phyloP scores from a whole-genome alignment of 495 filamentous ascomycete genomes.

The Endocarpon pusillum region DNA sequence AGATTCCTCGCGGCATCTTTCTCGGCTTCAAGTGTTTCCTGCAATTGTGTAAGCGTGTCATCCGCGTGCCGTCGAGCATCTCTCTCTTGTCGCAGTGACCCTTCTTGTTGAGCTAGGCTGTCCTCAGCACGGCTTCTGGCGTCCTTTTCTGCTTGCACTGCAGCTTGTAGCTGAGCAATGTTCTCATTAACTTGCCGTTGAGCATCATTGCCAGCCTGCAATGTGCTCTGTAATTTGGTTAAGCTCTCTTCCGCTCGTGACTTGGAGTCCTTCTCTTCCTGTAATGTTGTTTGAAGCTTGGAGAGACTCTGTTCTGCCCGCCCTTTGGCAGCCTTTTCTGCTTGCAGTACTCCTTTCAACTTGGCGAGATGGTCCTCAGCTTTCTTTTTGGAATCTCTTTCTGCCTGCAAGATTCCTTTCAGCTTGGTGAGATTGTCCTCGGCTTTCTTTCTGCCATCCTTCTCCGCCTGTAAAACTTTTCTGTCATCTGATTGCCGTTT shows the following conservation, averaged over 20 bases:
- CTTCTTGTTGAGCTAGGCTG: too few species aligned
- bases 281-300: too few species aligned
- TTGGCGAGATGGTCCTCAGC: constrained; percentile 35
- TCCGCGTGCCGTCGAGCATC: constrained; percentile 18
- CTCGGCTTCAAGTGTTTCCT: constrained; percentile 19
- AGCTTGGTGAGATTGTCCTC: constrained; percentile 36
- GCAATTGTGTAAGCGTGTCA: constrained; percentile 19
- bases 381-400: constrained; percentile 38
- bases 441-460: constrained; percentile 34
- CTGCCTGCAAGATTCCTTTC: constrained; percentile 21
- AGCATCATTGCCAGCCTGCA: not conserved
- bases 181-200: too few species aligned
- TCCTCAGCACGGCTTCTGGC: too few species aligned
- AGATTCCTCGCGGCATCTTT: constrained; percentile 10
- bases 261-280: too few species aligned
- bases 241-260: too few species aligned
- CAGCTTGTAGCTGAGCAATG: not conserved
- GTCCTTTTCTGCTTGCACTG: constrained; percentile 3
- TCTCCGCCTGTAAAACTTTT: constrained; percentile 28
- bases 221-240: too few species aligned
- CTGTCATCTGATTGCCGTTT: constrained; percentile 16
- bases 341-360: too few species aligned
- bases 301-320: too few species aligned
- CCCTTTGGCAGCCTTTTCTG: too few species aligned
- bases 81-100: constrained; percentile 14